These are phyloP conservation scores for Crepidotus variabilis DNA, from an alignment of 768 basidiomycete genomes.

Conservation along the genomic window DNA sequence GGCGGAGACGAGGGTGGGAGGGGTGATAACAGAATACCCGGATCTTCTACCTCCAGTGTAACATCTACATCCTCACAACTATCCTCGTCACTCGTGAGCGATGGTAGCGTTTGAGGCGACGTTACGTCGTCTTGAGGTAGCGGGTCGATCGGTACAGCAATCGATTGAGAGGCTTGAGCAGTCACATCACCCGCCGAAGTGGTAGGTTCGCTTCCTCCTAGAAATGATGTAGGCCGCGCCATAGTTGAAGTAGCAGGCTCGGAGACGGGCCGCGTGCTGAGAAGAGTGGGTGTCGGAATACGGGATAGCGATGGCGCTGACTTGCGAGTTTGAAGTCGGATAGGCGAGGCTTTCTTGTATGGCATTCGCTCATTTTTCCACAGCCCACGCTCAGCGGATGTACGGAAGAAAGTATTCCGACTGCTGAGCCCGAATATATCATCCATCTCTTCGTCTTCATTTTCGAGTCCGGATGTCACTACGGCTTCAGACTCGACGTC, in stretches of 20 bases:
- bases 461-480: slow-evolving; percentile 23
- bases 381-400: slow-evolving; percentile 56
- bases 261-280: slow-evolving; percentile 30
- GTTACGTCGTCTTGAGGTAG: slow-evolving; percentile 10
- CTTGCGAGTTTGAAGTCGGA: slow-evolving; percentile 23
- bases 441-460: slow-evolving; percentile 28
- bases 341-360: slow-evolving; percentile 16
- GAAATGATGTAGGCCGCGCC: slow-evolving; percentile 8
- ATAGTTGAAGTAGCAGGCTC: slow-evolving; percentile 30
- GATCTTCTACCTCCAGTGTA: slow-evolving; percentile 22
- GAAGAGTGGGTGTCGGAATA: slow-evolving; percentile 22
- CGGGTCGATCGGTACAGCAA: slow-evolving; percentile 7
- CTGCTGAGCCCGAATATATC: slow-evolving; percentile 21
- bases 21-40: slow-evolving; percentile 22
- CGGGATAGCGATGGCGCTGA: slow-evolving; percentile 30
- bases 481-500: background rate
- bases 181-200: background rate
- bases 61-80: slow-evolving; percentile 17
- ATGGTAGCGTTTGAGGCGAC: slow-evolving; percentile 19
- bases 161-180: background rate
- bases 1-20: slow-evolving; percentile 43
- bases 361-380: slow-evolving; percentile 52
- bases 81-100: slow-evolving; percentile 28
- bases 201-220: background rate
- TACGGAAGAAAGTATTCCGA: slow-evolving; percentile 50